These are phyloP conservation scores for Cordyceps cicadae DNA, from an alignment of 2,329 filamentous ascomycete genomes.

Conservation along the genomic window DNA sequence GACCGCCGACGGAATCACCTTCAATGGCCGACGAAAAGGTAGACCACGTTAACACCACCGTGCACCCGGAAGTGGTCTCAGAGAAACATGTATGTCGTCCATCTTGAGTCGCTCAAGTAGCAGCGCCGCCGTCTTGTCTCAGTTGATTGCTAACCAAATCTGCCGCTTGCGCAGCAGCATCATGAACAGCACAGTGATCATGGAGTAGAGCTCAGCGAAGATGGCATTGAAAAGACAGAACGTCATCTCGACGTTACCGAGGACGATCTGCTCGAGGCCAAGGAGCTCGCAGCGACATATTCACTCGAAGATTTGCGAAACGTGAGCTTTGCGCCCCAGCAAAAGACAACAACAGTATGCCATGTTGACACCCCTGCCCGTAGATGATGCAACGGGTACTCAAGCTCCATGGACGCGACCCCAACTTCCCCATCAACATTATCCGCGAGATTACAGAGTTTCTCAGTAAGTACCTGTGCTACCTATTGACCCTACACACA, in stretches of 20 bases:
- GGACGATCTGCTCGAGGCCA: conserved; percentile 37
- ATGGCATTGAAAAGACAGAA: neutral
- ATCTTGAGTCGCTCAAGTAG: neutral
- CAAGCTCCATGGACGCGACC: conserved; percentile 27
- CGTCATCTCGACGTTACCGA: conserved; percentile 30
- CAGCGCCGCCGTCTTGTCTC: too few species aligned
- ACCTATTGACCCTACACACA: neutral
- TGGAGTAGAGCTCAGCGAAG: neutral
- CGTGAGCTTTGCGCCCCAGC: conserved; percentile 15
- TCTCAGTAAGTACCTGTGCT: conserved; percentile 20
- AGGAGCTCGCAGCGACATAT: conserved; percentile 26
- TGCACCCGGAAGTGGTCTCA: neutral
- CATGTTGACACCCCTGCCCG: neutral
- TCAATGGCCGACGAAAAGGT: conserved; percentile 1
- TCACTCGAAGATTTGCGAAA: conserved; percentile 26
- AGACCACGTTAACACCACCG: neutral
- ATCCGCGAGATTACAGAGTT: conserved; percentile 30
- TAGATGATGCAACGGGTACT: conserved; percentile 28
- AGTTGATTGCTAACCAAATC: neutral
- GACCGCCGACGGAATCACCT: neutral
- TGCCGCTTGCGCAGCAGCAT: neutral
- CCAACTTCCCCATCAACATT: conserved; percentile 29
- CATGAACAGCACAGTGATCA: neutral
- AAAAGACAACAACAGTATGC: too few species aligned
- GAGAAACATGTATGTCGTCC: neutral